These are phyloP conservation scores for Martensiomyces pterosporus DNA, from an alignment of 192 early-diverging fungal genomes.

Conservation along the genomic window DNA sequence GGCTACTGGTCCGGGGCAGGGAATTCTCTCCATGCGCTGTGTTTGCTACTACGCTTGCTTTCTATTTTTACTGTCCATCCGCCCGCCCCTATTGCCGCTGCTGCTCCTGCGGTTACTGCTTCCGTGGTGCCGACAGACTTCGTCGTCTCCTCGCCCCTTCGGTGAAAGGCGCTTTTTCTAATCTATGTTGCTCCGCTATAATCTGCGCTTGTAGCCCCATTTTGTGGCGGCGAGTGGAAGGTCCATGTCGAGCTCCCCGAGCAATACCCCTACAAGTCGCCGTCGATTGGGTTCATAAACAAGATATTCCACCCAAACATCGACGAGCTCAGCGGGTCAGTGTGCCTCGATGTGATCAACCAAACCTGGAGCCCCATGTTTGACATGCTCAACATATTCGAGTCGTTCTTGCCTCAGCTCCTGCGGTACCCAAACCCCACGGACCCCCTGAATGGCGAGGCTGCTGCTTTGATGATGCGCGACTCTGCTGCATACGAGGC, in stretches of 20 bases:
- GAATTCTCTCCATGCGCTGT: no score
- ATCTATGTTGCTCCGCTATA: no score
- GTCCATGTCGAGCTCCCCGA: constrained; percentile 98
- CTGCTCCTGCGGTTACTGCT: no score
- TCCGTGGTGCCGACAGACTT: no score
- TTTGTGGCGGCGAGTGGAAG: constrained; percentile 92
- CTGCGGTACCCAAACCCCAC: constrained; percentile 99
- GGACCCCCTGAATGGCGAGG: constrained; percentile 98
- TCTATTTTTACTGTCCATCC: no score
- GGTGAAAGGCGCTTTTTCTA: not conserved
- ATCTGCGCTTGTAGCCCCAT: constrained; percentile 71
- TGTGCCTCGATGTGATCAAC: constrained; percentile 99
- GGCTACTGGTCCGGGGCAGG: no score
- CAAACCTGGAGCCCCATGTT: constrained; percentile 99
- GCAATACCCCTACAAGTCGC: constrained; percentile 98
- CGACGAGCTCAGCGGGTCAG: constrained; percentile 97
- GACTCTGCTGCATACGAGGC: constrained; percentile 84
- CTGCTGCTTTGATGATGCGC: constrained; percentile 94
- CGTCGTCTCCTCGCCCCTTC: not conserved
- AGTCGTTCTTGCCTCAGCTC: constrained; percentile 96
- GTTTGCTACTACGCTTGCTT: no score
- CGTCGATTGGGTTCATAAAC: constrained; percentile 99
- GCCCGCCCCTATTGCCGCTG: no score
- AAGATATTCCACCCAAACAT: constrained; percentile 99
- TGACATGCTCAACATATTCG: constrained; percentile 99